A percentile compares a stretch with the other conserved stretches of the same genome.
Conservation (phyloP, 2,329 filamentous ascomycete species). For the Trichoderma cornu-damae region DNA sequence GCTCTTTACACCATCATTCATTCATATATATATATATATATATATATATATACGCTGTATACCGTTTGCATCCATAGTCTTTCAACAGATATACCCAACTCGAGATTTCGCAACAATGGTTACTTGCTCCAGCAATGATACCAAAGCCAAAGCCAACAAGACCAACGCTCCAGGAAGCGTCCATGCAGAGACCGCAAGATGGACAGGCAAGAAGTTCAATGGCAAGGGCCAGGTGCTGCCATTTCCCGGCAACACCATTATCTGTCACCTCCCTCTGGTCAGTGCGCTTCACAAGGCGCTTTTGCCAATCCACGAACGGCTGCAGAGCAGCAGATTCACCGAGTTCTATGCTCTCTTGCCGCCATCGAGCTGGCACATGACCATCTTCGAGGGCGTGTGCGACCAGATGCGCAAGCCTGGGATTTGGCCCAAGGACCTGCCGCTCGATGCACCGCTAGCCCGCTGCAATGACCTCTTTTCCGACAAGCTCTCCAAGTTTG, state of each 20-base stretch:
- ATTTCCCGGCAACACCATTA: not conserved
- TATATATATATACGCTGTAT: too few relatives aligned
- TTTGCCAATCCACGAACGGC: not conserved
- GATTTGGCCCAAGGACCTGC: not conserved
- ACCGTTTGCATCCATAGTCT: too few relatives aligned
- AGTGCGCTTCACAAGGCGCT: not conserved
- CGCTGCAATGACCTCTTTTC: not conserved
- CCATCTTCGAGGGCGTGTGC: slow-evolving; percentile 1
- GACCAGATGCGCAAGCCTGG: not conserved
- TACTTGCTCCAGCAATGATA: not conserved
- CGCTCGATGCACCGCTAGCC: not conserved
- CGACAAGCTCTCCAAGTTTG: not conserved
- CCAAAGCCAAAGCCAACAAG: not conserved
- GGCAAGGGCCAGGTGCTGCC: not conserved
- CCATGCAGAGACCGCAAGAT: not conserved
- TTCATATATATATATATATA: too few relatives aligned
- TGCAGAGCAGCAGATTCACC: not conserved
- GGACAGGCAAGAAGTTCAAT: not conserved
- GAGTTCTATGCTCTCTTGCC: not conserved
- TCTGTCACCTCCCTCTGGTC: not conserved
- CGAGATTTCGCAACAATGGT: not conserved
- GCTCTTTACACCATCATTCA: too few relatives aligned
- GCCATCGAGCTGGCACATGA: not conserved
- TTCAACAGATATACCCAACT: not conserved
- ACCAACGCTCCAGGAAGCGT: not conserved